Evolutionary conservation across 768 basidiomycete species (phyloP), one percentile per base, ranked within the genome.

Genomic region (Boletus rubroflammeus): DNA sequence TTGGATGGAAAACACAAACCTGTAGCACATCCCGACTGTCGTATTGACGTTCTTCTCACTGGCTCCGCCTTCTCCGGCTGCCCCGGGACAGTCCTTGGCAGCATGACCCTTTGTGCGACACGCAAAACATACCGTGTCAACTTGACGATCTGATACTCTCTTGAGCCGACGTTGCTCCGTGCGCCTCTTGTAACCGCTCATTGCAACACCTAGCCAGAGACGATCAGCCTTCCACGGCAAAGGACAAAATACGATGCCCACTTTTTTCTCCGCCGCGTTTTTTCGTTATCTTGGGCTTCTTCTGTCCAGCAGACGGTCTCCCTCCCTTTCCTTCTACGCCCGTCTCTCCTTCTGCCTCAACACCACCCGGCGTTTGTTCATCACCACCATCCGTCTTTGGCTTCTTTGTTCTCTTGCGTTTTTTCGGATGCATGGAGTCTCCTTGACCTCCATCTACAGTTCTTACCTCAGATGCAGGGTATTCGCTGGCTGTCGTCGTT

Each of bases 31-130:
- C 36, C 80, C 86, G 28, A 81, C 76, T 44, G 57, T 52, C 50
- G 66, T 53, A 48, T 63, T 67, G 58, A 53, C 10, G 53, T 62
- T 57, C 55, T 67, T 58, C 47, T 62, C 57, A 49, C 54, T 62
- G 52, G 71, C 60, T 34, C 55, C 55, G n/a, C 40, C 63, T 29
- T 71, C 45, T 11, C 53, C 47, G 7, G 23, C 49, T 32, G 72
- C 68, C 15, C 74, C 81, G 0, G 89, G 88, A 66, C 94, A 98
- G 53, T 93, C 82, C 66, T 78, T 84, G 3, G 93, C 93, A 2
- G 86, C 76, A 64, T 98, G 94, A 0, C 94, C 94, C 57, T 78
- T 82, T 63, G 84, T 77, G 48, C 94, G 81, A 73, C 94, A 98
- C 3, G 87, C 88, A 69, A 93, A 95, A 67, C 94, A 97, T 6